Percentiles rank a stretch among this genome's conserved stretches.
These are phyloP conservation scores for Raffaelea albimanens DNA, from an alignment of 2,329 filamentous ascomycete species.

Conservation along the genomic window DNA sequence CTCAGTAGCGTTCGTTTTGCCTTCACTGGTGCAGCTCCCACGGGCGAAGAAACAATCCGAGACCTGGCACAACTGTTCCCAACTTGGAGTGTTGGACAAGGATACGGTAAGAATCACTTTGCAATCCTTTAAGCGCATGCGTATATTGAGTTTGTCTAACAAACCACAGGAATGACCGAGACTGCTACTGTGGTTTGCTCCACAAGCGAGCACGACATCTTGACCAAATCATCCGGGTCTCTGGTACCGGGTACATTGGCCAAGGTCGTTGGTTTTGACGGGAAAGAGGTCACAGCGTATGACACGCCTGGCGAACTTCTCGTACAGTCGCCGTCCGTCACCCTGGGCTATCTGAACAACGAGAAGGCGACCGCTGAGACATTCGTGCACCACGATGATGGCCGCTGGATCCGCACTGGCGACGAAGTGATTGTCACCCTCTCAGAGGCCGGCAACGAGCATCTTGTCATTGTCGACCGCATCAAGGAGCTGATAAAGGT, in stretches of 20 bases:
- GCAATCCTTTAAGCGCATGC: no score
- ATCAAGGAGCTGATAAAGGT: slow-evolving; percentile 42
- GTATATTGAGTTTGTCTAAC: slow-evolving; percentile 13
- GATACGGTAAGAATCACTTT: slow-evolving; percentile 57
- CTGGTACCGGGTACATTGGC: slow-evolving; percentile 56
- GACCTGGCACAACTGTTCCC: slow-evolving; percentile 55
- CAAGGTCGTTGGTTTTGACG: slow-evolving; percentile 59
- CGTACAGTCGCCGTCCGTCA: slow-evolving; percentile 66
- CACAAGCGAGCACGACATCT: slow-evolving; percentile 52
- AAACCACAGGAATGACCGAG: slow-evolving; percentile 58
- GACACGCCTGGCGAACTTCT: slow-evolving; percentile 72
- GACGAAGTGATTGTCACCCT: slow-evolving; percentile 68
- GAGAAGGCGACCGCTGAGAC: slow-evolving; percentile 74
- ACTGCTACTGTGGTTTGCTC: slow-evolving; percentile 60
- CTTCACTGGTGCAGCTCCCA: slow-evolving; percentile 69
- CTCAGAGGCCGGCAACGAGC: slow-evolving; percentile 59
- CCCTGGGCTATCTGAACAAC: slow-evolving; percentile 80
- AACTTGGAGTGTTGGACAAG: slow-evolving; percentile 54
- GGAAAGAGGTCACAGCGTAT: slow-evolving; percentile 54
- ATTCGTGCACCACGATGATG: slow-evolving; percentile 57
- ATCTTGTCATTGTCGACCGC: slow-evolving; percentile 77
- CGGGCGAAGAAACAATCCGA: slow-evolving; percentile 62
- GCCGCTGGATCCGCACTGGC: slow-evolving; percentile 72
- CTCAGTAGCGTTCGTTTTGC: slow-evolving; percentile 55
- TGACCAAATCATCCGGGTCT: slow-evolving; percentile 62